phyloP scores from a whole-genome alignment of 2,329 filamentous ascomycete genomes.

The Phialophora expanda region DNA sequence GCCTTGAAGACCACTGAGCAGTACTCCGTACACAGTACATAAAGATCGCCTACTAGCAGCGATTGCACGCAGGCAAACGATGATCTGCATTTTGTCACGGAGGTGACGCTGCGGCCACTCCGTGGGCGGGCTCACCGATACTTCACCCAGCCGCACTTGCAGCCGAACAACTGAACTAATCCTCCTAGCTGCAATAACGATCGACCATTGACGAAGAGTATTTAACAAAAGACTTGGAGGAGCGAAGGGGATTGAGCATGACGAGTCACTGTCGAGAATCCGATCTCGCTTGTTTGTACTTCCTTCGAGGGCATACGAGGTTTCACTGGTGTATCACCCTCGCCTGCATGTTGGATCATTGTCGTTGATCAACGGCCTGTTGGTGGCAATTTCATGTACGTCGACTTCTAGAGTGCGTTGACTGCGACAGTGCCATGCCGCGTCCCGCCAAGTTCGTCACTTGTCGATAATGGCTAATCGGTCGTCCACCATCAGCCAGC shows the following conservation, averaged over 20 bases:
- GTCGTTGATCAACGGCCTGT: conserved; percentile 2
- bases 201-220: not conserved
- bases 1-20: not conserved
- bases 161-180: not conserved
- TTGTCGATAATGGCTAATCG: not conserved
- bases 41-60: not conserved
- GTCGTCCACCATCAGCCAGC: not conserved
- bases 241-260: not conserved
- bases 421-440: not conserved
- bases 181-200: not conserved
- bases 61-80: not conserved
- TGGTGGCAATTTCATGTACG: conserved; percentile 5
- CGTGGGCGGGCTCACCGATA: not conserved
- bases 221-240: not conserved
- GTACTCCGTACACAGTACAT: not conserved
- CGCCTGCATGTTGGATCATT: conserved; percentile 1
- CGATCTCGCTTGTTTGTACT: not conserved
- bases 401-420: not conserved
- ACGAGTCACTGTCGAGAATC: not conserved
- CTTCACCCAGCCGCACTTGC: not conserved
- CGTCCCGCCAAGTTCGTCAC: not conserved
- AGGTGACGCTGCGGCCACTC: not conserved
- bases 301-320: conserved; percentile 10
- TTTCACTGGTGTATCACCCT: conserved; percentile 26
- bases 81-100: not conserved